A percentile compares a stretch with the other conserved stretches of the same genome.
Evolutionary conservation across 257 asterid genomes (phyloP).

Genomic region (Lithospermum erythrorhizon): DNA sequence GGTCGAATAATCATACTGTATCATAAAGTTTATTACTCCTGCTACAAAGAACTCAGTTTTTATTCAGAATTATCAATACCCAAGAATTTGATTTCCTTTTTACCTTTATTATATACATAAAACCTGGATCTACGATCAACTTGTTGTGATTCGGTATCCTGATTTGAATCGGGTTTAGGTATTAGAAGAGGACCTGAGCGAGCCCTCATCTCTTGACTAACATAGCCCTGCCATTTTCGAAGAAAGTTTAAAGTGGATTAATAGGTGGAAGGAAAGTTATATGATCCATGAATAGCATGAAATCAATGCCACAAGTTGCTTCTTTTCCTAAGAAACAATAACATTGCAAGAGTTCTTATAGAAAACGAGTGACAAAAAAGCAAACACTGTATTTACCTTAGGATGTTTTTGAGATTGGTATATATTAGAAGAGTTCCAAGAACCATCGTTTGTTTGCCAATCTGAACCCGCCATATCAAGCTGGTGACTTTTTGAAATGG

Average conservation of each 20-base stretch:
- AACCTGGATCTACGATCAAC: slow-evolving; percentile 54
- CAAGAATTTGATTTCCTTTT: neutral
- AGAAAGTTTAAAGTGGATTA: neutral
- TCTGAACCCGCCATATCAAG: slow-evolving; percentile 12
- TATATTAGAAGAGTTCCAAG: neutral
- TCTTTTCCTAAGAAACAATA: neutral
- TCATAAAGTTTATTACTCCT: too few relatives aligned
- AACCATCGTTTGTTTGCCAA: slow-evolving; percentile 5
- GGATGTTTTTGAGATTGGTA: neutral
- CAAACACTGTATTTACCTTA: neutral
- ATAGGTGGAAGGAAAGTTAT: neutral
- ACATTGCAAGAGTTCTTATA: neutral
- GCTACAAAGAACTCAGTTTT: too few relatives aligned
- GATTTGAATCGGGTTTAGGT: slow-evolving; percentile 18
- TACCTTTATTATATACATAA: slow-evolving; percentile 37
- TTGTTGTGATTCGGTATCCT: slow-evolving; percentile 26
- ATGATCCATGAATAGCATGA: neutral
- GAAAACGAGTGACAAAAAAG: neutral
- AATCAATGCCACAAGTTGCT: neutral
- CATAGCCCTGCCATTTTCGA: slow-evolving; percentile 25
- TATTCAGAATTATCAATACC: neutral
- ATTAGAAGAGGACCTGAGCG: slow-evolving; percentile 49
- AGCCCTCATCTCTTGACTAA: slow-evolving; percentile 29
- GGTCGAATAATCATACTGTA: too few relatives aligned
- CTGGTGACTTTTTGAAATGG: slow-evolving; percentile 28